Evolutionary conservation across 2,329 filamentous ascomycete genomes (phyloP).

Genomic region (Dactylellina parvicollis): DNA sequence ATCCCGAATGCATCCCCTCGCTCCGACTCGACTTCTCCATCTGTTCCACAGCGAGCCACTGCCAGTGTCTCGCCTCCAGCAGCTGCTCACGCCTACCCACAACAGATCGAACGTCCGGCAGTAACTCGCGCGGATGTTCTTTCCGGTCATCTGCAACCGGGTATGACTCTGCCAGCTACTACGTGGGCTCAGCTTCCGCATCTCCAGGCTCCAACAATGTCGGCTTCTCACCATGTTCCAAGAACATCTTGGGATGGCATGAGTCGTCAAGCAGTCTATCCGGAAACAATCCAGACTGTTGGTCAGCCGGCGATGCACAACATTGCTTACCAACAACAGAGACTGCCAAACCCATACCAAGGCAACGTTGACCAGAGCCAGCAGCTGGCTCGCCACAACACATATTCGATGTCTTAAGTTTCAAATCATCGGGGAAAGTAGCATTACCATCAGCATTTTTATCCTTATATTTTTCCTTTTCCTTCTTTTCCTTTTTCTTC

Average conservation of each 20-base stretch:
- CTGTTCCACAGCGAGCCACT: constrained; percentile 49
- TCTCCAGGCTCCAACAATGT: constrained; percentile 42
- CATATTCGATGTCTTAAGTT: constrained; percentile 44
- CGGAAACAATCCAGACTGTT: constrained; percentile 39
- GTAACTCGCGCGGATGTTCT: constrained; percentile 47
- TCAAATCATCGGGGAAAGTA: constrained; percentile 32
- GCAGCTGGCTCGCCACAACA: constrained; percentile 47
- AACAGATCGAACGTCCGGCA: constrained; percentile 47
- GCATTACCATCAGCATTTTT: constrained; percentile 41
- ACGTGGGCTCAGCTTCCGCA: constrained; percentile 49
- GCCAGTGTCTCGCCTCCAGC: constrained; percentile 50
- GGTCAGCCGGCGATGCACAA: constrained; percentile 41
- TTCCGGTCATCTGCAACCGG: constrained; percentile 38
- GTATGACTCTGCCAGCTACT: constrained; percentile 42
- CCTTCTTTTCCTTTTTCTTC: constrained; percentile 19
- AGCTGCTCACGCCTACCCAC: constrained; percentile 40
- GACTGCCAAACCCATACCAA: constrained; percentile 46
- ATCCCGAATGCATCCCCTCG: constrained; percentile 46
- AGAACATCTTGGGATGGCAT: constrained; percentile 52
- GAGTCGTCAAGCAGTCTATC: constrained; percentile 42
- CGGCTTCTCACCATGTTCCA: constrained; percentile 42
- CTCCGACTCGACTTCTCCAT: constrained; percentile 47
- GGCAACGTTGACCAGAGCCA: constrained; percentile 44
- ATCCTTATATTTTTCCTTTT: no score
- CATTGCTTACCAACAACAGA: constrained; percentile 43